A percentile compares a stretch with the other conserved stretches of the same genome.
Conservation (phyloP, 306 rosid genomes). For the Sechiopsis laciniata region DNA sequence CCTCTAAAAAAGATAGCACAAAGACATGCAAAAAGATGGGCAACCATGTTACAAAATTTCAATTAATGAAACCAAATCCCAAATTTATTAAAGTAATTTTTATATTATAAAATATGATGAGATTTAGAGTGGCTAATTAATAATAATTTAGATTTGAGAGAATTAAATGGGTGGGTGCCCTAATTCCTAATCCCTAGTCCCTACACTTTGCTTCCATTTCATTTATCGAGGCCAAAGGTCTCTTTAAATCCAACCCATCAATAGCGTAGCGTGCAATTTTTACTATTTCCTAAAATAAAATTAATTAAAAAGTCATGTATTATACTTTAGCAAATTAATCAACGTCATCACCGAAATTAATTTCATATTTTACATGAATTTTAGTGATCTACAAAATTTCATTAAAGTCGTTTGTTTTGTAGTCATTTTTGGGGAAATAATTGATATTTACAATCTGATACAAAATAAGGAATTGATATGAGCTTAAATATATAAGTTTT, state of each 20-base stretch:
- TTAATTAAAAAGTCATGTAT: no score
- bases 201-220: conserved; percentile 3
- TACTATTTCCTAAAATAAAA: not conserved
- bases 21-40: no score
- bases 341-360: not conserved
- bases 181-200: not conserved
- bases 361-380: not conserved
- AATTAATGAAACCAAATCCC: no score
- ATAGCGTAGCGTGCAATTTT: conserved; percentile 12
- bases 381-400: not conserved
- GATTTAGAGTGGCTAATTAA: not conserved
- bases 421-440: no score
- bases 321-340: not conserved
- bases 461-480: not conserved
- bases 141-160: not conserved
- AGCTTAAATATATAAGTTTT: not conserved
- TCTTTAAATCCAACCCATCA: conserved; percentile 11
- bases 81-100: no score
- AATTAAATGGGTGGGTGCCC: not conserved
- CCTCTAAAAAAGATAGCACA: no score
- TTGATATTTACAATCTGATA: not conserved
- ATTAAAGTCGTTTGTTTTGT: no score
- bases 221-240: not conserved
- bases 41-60: no score
- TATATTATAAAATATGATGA: not conserved